A percentile compares a stretch with the other conserved stretches of the same genome.
These are phyloP conservation scores for Calonectria pseudoturangicola DNA, from an alignment of 2,329 filamentous ascomycete species.

Conservation along the genomic window DNA sequence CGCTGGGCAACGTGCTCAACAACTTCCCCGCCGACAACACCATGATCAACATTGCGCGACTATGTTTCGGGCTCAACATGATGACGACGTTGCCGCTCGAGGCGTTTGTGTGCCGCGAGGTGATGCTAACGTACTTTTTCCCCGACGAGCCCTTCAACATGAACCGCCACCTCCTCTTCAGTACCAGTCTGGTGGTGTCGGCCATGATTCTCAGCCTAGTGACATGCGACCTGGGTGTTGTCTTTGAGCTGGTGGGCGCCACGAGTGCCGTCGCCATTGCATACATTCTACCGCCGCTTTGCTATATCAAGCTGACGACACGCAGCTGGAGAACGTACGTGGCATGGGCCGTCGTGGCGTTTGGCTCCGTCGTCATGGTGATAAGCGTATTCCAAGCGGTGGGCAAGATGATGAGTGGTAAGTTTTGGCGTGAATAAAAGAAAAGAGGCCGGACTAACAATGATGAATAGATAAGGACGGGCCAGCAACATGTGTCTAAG, in stretches of 20 bases:
- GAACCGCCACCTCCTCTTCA: slow-evolving; percentile 90
- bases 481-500: slow-evolving; percentile 52
- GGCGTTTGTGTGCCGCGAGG: slow-evolving; percentile 97
- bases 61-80: slow-evolving; percentile 99
- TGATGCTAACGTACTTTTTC: slow-evolving; percentile 91
- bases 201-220: slow-evolving; percentile 87
- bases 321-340: slow-evolving; percentile 83
- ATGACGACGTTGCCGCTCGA: slow-evolving; percentile 96
- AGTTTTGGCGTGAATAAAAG: slow-evolving; percentile 45
- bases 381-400: slow-evolving; percentile 86
- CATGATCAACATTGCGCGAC: slow-evolving; percentile 94
- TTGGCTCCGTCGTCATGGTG: slow-evolving; percentile 86
- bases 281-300: slow-evolving; percentile 95
- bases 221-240: slow-evolving; percentile 94
- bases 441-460: slow-evolving; percentile 41
- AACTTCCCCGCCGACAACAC: slow-evolving; percentile 94
- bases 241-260: slow-evolving; percentile 96
- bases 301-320: slow-evolving; percentile 94
- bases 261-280: slow-evolving; percentile 95
- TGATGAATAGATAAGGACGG: slow-evolving; percentile 51
- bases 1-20: slow-evolving; percentile 96
- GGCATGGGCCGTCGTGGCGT: slow-evolving; percentile 82
- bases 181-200: slow-evolving; percentile 85
- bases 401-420: slow-evolving; percentile 77
- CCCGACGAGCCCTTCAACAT: slow-evolving; percentile 85